These are phyloP conservation scores for Vitis rupestris DNA, from an alignment of 164 flowering plant genomes.

Conservation along the genomic window DNA sequence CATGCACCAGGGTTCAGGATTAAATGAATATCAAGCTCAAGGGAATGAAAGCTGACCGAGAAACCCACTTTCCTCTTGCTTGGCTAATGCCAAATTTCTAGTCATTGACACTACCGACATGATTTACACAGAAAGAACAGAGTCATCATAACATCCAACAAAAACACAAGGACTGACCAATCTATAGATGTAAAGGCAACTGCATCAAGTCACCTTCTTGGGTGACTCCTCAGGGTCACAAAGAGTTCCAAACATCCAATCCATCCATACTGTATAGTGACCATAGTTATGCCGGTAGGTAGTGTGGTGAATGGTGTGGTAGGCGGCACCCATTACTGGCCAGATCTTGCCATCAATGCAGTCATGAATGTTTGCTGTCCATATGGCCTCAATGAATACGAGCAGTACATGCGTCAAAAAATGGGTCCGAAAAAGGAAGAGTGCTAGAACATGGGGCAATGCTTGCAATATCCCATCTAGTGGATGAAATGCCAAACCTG, in stretches of 20 bases:
- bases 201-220: constrained; percentile 32
- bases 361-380: constrained; percentile 97
- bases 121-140: constrained; percentile 10
- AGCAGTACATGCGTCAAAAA: constrained; percentile 70
- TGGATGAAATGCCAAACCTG: constrained; percentile 97
- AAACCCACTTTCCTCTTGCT: not conserved
- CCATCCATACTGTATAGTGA: constrained; percentile 93
- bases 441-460: constrained; percentile 76
- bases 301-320: constrained; percentile 97
- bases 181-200: not conserved
- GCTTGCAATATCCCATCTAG: constrained; percentile 94
- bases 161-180: not conserved
- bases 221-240: constrained; percentile 56
- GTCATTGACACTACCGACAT: constrained; percentile 5
- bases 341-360: constrained; percentile 84
- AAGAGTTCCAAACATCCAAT: constrained; percentile 96
- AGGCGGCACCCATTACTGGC: constrained; percentile 98
- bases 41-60: not conserved
- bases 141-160: not conserved
- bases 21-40: no score
- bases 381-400: constrained; percentile 72
- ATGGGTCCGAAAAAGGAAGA: constrained; percentile 79
- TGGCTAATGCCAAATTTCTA: not conserved
- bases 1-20: not conserved
- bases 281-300: constrained; percentile 95